Evolutionary conservation across 2,329 filamentous ascomycete genomes (phyloP).

Genomic region (Cladosporium velox): DNA sequence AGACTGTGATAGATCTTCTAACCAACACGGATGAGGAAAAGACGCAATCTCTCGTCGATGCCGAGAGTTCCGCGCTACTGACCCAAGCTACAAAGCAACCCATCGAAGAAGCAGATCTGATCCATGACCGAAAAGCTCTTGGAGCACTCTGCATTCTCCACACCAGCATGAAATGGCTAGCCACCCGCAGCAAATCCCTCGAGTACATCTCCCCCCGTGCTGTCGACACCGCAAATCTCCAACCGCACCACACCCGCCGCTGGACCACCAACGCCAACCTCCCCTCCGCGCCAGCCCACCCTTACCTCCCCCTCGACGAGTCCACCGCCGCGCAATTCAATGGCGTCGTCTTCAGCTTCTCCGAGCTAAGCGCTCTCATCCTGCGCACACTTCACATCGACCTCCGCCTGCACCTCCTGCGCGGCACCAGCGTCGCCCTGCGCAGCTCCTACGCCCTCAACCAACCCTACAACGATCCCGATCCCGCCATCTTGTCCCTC

Average conservation of each 20-base stretch:
- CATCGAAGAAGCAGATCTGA: conserved; percentile 77
- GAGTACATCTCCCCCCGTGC: conserved; percentile 78
- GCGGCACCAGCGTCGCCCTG: conserved; percentile 67
- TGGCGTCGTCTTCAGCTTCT: conserved; percentile 78
- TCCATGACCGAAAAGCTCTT: conserved; percentile 85
- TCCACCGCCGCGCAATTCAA: conserved; percentile 89
- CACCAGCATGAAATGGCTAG: conserved; percentile 98
- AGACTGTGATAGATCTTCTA: conserved; percentile 70
- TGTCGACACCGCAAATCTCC: conserved; percentile 60
- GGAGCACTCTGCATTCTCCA: conserved; percentile 84
- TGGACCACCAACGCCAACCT: conserved; percentile 78
- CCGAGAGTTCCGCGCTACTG: conserved; percentile 58
- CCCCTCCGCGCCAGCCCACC: conserved; percentile 52
- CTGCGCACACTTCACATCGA: conserved; percentile 87
- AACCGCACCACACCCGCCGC: conserved; percentile 62
- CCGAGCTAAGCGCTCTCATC: conserved; percentile 74
- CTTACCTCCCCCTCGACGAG: conserved; percentile 84
- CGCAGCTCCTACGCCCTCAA: conserved; percentile 56
- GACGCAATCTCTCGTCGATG: conserved; percentile 57
- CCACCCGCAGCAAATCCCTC: conserved; percentile 76
- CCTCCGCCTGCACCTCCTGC: conserved; percentile 79
- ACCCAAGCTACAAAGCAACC: conserved; percentile 58
- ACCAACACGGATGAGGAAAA: conserved; percentile 53
- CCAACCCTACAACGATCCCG: conserved; percentile 74
- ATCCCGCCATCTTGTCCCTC: conserved; percentile 76